A percentile compares a stretch with the other conserved stretches of the same genome.
phyloP scores from a whole-genome alignment of 495 filamentous ascomycete genomes.

The Xylaria longipes region DNA sequence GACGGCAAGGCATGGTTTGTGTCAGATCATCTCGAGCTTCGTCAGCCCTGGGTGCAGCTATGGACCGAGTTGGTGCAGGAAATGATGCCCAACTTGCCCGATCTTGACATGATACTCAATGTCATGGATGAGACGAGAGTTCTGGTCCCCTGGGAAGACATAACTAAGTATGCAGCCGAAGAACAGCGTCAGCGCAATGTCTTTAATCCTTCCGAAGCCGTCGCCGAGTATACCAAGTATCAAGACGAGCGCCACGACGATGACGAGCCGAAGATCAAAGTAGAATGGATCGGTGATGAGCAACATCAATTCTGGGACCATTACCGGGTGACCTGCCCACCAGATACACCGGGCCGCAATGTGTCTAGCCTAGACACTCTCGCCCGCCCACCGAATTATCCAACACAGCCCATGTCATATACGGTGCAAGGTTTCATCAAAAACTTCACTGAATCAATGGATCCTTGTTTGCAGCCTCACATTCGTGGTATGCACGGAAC shows the following conservation, averaged over 20 bases:
- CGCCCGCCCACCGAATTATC: conserved; percentile 36
- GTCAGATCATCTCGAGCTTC: conserved; percentile 35
- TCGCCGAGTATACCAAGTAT: conserved; percentile 24
- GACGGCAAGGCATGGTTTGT: conserved; percentile 53
- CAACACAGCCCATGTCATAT: conserved; percentile 26
- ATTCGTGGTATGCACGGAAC: conserved; percentile 63
- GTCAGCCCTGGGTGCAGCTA: conserved; percentile 56
- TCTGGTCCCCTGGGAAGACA: conserved; percentile 59
- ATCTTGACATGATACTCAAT: conserved; percentile 66
- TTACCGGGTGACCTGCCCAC: conserved; percentile 57
- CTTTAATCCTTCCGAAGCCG: conserved; percentile 29
- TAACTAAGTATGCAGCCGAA: conserved; percentile 52
- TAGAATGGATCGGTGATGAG: conserved; percentile 35
- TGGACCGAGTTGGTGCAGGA: conserved; percentile 53
- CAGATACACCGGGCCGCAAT: conserved; percentile 56
- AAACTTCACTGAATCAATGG: conserved; percentile 62
- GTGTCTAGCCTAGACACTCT: conserved; percentile 39
- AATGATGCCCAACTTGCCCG: conserved; percentile 57
- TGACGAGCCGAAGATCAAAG: conserved; percentile 17
- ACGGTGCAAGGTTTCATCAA: conserved; percentile 54
- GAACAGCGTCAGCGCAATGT: conserved; percentile 52
- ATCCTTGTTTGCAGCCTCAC: conserved; percentile 59
- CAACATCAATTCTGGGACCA: conserved; percentile 56
- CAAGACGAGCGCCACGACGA: conserved; percentile 6
- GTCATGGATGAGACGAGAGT: conserved; percentile 63